A percentile compares a stretch with the other conserved stretches of the same genome.
Conservation (phyloP, 208 protist species). For the Novymonas esmeraldas region DNA sequence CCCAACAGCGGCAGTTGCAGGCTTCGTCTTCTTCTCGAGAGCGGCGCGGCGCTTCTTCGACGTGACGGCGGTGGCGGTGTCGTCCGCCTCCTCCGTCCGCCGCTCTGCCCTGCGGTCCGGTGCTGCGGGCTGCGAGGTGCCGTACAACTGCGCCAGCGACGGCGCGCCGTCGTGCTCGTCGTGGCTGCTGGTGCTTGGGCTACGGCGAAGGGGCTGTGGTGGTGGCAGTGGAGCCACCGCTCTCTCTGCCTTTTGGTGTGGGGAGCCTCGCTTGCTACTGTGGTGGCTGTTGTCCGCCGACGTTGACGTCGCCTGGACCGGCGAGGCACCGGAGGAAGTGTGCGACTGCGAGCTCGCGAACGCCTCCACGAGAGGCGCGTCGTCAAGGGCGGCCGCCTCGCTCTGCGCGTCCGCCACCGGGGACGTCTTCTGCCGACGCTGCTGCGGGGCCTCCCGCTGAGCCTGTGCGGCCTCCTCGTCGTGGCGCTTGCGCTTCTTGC, state of each 20-base stretch:
- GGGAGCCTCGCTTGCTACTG: constrained; percentile 21
- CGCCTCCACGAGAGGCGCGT: constrained; percentile 20
- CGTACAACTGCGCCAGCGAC: constrained; percentile 23
- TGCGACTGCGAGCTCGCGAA: constrained; percentile 2
- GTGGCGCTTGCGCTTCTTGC: constrained; percentile 32
- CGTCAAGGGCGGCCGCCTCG: not conserved
- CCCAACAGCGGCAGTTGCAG: not conserved
- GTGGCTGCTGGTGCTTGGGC: not conserved
- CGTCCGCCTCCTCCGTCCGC: not conserved
- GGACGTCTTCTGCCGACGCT: constrained; percentile 1
- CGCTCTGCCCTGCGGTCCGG: not conserved
- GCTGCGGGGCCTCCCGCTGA: not conserved
- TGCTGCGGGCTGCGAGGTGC: not conserved
- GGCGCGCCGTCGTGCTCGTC: constrained; percentile 7
- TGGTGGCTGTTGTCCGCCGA: constrained; percentile 7
- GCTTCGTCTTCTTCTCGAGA: constrained; percentile 19
- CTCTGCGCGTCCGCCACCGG: not conserved
- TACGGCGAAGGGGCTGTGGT: constrained; percentile 3
- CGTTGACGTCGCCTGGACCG: not conserved
- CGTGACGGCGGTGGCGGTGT: not conserved
- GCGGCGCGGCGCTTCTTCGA: constrained; percentile 23
- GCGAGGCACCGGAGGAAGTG: constrained; percentile 10
- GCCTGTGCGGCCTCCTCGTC: constrained; percentile 3
- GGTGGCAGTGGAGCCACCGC: not conserved
- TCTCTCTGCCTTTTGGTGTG: not conserved